Evolutionary conservation across 2,329 filamentous ascomycete genomes (phyloP).

Genomic region (Fusarium sterilihyphosum): DNA sequence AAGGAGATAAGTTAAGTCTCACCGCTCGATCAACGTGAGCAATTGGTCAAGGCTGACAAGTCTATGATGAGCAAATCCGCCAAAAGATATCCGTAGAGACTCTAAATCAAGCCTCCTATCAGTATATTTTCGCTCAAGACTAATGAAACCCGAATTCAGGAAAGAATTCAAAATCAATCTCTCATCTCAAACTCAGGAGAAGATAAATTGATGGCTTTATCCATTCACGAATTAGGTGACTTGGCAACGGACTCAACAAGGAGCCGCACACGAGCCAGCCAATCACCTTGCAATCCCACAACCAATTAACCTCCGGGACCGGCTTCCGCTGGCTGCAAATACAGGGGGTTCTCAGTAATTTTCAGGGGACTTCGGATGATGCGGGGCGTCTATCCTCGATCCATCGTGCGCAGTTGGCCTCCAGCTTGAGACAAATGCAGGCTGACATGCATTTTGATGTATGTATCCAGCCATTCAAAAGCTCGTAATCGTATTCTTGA

Average conservation of each 20-base stretch:
- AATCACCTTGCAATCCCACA: not conserved
- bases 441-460: slow-evolving; percentile 16
- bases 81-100: not conserved
- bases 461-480: not conserved
- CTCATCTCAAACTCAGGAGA: slow-evolving; percentile 18
- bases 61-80: not conserved
- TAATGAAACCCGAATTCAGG: not conserved
- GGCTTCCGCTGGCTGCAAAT: slow-evolving; percentile 18
- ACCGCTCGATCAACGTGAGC: slow-evolving; percentile 28
- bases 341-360: slow-evolving; percentile 19
- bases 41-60: slow-evolving; percentile 15
- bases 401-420: not conserved
- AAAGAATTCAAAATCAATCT: not conserved
- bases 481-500: slow-evolving; percentile 25
- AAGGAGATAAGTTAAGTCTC: slow-evolving; percentile 21
- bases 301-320: slow-evolving; percentile 4
- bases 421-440: not conserved
- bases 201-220: slow-evolving; percentile 18
- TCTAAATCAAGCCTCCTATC: not conserved
- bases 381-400: not conserved
- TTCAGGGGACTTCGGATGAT: slow-evolving; percentile 10
- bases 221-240: slow-evolving; percentile 9
- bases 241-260: slow-evolving; percentile 30
- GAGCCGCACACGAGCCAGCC: slow-evolving; percentile 15
- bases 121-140: not conserved